Base-by-base conservation (phyloP, 768 basidiomycete genomes). In the Kwoniella bestiolae region DNA sequence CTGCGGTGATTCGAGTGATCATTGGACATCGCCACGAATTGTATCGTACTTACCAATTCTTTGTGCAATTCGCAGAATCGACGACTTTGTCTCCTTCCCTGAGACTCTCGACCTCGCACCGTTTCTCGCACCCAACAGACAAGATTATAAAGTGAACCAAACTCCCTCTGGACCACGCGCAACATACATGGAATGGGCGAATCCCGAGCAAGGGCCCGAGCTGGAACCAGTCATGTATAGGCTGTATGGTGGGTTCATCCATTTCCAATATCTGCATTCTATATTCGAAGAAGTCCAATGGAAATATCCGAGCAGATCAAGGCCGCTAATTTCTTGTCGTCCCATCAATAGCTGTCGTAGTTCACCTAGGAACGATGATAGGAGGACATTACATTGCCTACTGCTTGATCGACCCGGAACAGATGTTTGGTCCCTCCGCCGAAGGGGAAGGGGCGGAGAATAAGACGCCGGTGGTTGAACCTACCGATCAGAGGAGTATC, bases 361-460 rank as follows among this genome's bases (percentile, higher is more conserved):
- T 81, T 1, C 80, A 82, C 56, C 57, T 77, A 11, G 80, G 80
- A 18, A 72, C 78, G 18, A 79, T 79, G 90, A 85, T 92, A 47
- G 91, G 91, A 25, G 93, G 93, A 0, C 93, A 95, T 77, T 95
- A 95, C 75, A 84, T 94, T 51, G 89, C 92, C 6, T 92, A 92
- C 89, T 26, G 81, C 81, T 45, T 79, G 38, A 81, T 62, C 23
- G 79, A 81, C 32, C 76, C 78, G 21, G 74, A 70, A 57, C 69
- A 64, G 49, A 75, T 79, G 73, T 74, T 77, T 55, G 69, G 58
- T 25, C 18, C 14, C 26, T 35, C 31, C 18, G 31, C 66, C 3
- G 51, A 46, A 14, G 59, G 47, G 12, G 47, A 28, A 5, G 21
- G 35, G 3, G 45, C 45, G 12, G 53, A 38, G 21, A 52, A 44